phyloP scores from a whole-genome alignment of 1,284 basidiomycete genomes.

The Naganishia sp. region DNA sequence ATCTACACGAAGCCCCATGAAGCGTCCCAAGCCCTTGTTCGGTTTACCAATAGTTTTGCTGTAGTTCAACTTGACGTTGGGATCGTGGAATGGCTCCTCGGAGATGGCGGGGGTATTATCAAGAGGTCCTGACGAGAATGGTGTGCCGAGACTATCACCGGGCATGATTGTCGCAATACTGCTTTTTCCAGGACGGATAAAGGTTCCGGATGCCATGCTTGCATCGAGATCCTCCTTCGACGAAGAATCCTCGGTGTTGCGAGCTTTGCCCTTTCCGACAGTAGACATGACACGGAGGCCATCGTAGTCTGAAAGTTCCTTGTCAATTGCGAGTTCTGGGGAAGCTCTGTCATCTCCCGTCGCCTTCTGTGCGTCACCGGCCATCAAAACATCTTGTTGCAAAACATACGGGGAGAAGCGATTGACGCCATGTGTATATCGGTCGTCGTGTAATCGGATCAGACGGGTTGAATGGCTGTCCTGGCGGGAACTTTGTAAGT shows the following conservation, averaged over 20 bases:
- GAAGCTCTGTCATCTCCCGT: not conserved
- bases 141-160: constrained; percentile 6
- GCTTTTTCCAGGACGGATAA: constrained; percentile 4
- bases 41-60: constrained; percentile 27
- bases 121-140: constrained; percentile 10
- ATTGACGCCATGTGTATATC: not conserved
- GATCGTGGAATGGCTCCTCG: constrained; percentile 38
- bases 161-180: constrained; percentile 18
- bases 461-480: constrained; percentile 6
- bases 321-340: constrained; percentile 20
- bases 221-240: not conserved
- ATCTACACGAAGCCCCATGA: constrained; percentile 8
- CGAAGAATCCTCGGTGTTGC: not conserved
- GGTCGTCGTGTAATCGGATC: constrained; percentile 2
- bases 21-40: constrained; percentile 4
- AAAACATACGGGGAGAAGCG: constrained; percentile 10
- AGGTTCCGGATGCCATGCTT: not conserved
- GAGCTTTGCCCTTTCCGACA: not conserved
- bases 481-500: constrained; percentile 10
- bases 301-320: constrained; percentile 10
- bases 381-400: not conserved
- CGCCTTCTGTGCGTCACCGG: not conserved
- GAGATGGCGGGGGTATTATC: constrained; percentile 10
- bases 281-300: not conserved
- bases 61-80: constrained; percentile 28